These are phyloP conservation scores for Populus hybrid DNA, from an alignment of 441 rosid species.

Conservation along the genomic window DNA sequence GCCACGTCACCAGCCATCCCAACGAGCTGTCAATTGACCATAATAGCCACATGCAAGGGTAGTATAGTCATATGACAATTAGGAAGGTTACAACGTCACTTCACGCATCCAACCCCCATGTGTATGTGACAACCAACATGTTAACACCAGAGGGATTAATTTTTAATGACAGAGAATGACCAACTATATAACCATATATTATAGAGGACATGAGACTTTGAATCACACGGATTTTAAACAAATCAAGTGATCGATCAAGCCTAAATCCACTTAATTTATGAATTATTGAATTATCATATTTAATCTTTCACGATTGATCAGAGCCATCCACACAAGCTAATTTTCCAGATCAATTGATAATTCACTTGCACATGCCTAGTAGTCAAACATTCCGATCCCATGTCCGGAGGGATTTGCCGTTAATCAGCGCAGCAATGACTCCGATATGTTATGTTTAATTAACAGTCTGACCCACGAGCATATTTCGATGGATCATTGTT, in stretches of 20 bases:
- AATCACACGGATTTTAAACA: not conserved
- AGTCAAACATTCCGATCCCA: not conserved
- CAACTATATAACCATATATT: slow-evolving; percentile 1
- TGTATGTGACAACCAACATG: slow-evolving; percentile 35
- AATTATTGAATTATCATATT: too few species aligned
- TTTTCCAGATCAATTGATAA: not conserved
- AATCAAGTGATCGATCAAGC: not conserved
- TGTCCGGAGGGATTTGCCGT: slow-evolving; percentile 11
- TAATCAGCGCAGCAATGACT: not conserved
- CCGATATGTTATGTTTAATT: not conserved
- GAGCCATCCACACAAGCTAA: not conserved
- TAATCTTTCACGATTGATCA: not conserved
- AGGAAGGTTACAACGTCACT: slow-evolving; percentile 32
- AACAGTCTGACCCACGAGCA: not conserved
- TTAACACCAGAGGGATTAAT: not conserved
- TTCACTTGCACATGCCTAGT: not conserved
- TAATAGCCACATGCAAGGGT: not conserved
- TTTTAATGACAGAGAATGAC: slow-evolving; percentile 16
- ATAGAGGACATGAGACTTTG: not conserved
- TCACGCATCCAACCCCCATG: slow-evolving; percentile 23
- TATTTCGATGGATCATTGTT: not conserved
- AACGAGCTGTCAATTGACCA: not conserved
- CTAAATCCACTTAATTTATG: not conserved
- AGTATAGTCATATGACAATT: not conserved
- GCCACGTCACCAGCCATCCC: slow-evolving; percentile 17